A percentile compares a stretch with the other conserved stretches of the same genome.
phyloP scores from a whole-genome alignment of 352 stramenopile genomes.

The Thalassiosira delicatula region DNA sequence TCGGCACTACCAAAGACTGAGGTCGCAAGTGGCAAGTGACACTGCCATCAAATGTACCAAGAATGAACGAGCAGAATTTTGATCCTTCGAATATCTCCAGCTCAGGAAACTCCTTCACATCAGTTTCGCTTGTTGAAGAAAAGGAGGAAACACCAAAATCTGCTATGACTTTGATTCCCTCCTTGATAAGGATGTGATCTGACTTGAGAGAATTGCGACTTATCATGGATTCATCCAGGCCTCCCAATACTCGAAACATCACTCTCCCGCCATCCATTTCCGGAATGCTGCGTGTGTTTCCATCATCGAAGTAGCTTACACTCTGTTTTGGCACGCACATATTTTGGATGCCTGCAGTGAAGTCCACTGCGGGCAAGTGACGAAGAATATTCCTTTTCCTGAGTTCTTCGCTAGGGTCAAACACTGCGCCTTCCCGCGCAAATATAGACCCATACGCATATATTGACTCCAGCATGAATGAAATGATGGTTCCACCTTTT shows the following conservation, averaged over 20 bases:
- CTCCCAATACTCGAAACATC: conserved; percentile 74
- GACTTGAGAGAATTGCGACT: conserved; percentile 23
- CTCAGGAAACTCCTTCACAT: conserved; percentile 84
- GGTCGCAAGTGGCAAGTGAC: conserved; percentile 77
- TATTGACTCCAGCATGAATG: conserved; percentile 82
- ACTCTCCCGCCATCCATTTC: conserved; percentile 78
- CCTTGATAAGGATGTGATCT: conserved; percentile 51
- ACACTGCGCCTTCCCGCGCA: conserved; percentile 72
- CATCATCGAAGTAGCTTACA: conserved; percentile 82
- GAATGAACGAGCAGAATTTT: conserved; percentile 71
- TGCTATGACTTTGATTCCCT: conserved; percentile 82
- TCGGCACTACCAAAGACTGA: conserved; percentile 50
- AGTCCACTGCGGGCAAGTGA: conserved; percentile 81
- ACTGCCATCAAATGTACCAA: conserved; percentile 74
- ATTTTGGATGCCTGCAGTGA: conserved; percentile 81
- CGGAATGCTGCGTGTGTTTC: conserved; percentile 77
- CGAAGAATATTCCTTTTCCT: conserved; percentile 81
- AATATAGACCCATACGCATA: conserved; percentile 81
- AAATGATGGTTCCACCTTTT: conserved; percentile 81
- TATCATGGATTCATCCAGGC: conserved; percentile 59
- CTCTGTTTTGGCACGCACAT: conserved; percentile 78
- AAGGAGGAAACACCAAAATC: conserved; percentile 80
- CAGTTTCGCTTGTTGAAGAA: conserved; percentile 72
- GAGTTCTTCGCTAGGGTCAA: conserved; percentile 73
- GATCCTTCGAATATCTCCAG: conserved; percentile 84